Evolutionary conservation across 805 yeast species (phyloP), one percentile per base, ranked within the genome.

Genomic region (Saturnispora silvae): DNA sequence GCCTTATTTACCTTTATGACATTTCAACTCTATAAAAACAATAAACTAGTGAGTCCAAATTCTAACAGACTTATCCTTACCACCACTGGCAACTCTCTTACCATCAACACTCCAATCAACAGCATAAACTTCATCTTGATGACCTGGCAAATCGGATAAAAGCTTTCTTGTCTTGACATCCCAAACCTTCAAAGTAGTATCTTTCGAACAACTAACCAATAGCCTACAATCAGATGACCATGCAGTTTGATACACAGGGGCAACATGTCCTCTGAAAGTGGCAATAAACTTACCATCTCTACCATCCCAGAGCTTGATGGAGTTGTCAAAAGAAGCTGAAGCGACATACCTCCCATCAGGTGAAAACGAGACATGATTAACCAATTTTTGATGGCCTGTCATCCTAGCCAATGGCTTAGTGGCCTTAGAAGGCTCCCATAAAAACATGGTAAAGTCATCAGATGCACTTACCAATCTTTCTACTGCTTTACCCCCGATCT

Each of bases 41-140:
- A n/a, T n/a, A n/a, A n/a, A n/a, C 47, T 53, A 79, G 53, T 78
- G 84, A n/a, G 92, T 75, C 98, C 98, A 92, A 41, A 92, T 64
- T 51, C 96, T 70, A 18, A 92, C 86, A 69, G 81, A 81, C 58
- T 87, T 92, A 57, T 92, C 98, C 54, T 86, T 87, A 36, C 98
- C 97, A 16, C 97, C 98, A 56, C 96, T 83, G n/a, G 89, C 94
- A 10, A 92, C 97, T 47, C 79, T 69, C 46, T 72, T 73, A 32
- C 98, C 98, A 56, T 92, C 98, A 39, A 81, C 75, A 64, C 96
- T 83, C 98, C 98, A 92, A 52, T 92, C 98, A 4, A 92, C 96
- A 0, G 96, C 94, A 55, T 75, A 92, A 1, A 92, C 95, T 60
- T 92, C 98, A 53, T 92, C 98, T 13, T 77, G 65, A 54, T 92